phyloP scores from a whole-genome alignment of 176 grass and related monocot species.

The Oryza officinalis region DNA sequence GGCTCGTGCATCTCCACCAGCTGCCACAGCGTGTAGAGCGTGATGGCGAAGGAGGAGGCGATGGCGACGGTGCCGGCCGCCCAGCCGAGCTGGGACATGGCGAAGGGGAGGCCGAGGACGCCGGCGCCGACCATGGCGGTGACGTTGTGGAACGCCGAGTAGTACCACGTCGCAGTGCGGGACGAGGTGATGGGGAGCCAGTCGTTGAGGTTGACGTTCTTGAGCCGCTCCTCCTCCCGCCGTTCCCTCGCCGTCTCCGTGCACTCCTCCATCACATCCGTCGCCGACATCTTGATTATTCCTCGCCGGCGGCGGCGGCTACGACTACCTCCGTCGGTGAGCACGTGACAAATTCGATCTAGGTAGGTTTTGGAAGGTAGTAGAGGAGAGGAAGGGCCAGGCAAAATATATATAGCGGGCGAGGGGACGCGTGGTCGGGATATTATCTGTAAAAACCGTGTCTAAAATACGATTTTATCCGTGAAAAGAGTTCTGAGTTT shows the following conservation, averaged over 20 bases:
- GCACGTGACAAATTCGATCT: no score
- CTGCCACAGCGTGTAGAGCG: constrained; percentile 84
- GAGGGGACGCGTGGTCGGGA: no score
- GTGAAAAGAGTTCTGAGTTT: no score
- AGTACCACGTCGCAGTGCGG: constrained; percentile 77
- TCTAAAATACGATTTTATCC: no score
- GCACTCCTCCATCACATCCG: constrained; percentile 15
- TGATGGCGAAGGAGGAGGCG: constrained; percentile 41
- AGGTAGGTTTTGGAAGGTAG: no score
- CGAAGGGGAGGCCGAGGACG: constrained; percentile 61
- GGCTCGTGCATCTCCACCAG: constrained; percentile 91
- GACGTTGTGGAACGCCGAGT: constrained; percentile 79
- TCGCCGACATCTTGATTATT: background rate
- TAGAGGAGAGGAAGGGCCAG: no score
- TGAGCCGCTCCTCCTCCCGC: background rate
- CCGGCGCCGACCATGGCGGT: constrained; percentile 83
- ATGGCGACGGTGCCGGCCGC: background rate
- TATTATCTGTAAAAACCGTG: no score
- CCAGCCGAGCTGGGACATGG: constrained; percentile 45
- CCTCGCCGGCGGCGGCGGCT: background rate
- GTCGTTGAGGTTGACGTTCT: constrained; percentile 26
- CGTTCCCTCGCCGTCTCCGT: background rate
- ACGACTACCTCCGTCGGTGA: no score
- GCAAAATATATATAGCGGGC: no score
- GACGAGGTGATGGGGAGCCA: constrained; percentile 79